These are phyloP conservation scores for Ogataea paraovalis DNA, from an alignment of 805 yeast species.

Conservation along the genomic window DNA sequence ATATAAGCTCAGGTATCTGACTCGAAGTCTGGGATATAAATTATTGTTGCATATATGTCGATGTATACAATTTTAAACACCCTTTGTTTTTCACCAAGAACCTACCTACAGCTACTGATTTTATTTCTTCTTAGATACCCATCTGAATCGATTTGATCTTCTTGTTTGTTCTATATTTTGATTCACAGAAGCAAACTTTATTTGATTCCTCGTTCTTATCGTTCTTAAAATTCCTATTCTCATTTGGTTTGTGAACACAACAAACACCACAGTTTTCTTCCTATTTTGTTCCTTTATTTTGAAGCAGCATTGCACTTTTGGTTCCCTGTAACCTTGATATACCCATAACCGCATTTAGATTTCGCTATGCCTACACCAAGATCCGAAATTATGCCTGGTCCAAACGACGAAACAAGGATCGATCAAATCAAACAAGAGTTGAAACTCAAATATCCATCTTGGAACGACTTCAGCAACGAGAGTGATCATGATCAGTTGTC, in stretches of 20 bases:
- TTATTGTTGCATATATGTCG: too few relatives aligned
- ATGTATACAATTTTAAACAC: too few relatives aligned
- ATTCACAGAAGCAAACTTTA: too few relatives aligned
- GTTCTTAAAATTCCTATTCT: neutral
- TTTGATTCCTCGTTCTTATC: neutral
- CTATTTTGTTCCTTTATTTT: too few relatives aligned
- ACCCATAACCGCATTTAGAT: neutral
- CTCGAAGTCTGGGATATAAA: too few relatives aligned
- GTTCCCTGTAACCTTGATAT: neutral
- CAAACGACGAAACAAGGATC: slow-evolving; percentile 5
- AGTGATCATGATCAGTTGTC: neutral
- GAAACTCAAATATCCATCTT: slow-evolving; percentile 1
- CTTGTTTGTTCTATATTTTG: too few relatives aligned
- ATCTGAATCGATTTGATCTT: too few relatives aligned
- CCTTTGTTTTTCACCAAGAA: too few relatives aligned
- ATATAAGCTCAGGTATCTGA: too few relatives aligned
- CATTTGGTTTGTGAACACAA: neutral
- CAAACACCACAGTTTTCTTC: neutral
- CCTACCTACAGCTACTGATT: too few relatives aligned
- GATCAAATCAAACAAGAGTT: slow-evolving; percentile 10
- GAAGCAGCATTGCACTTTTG: neutral
- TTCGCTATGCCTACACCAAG: slow-evolving; percentile 10
- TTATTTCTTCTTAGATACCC: too few relatives aligned
- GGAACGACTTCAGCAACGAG: neutral
- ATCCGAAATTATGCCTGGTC: neutral